Evolutionary conservation across 1,139 yeast species (phyloP).

Genomic region (Candida tetrigidarum): DNA sequence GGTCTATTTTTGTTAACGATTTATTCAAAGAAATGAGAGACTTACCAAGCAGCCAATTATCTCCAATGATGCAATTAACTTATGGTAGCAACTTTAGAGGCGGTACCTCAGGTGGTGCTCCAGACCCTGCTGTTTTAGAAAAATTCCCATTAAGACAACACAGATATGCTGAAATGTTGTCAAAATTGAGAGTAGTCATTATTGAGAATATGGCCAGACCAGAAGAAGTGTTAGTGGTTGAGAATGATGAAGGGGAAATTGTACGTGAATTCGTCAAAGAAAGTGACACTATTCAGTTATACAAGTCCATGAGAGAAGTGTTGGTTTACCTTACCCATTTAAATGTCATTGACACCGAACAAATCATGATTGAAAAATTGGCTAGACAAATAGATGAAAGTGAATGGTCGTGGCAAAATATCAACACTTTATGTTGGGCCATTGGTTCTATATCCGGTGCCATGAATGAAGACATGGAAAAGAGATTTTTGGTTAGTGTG

Average conservation of each 20-base stretch:
- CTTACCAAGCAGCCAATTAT: slow-evolving; percentile 70
- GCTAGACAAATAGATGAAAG: slow-evolving; percentile 93
- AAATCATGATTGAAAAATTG: slow-evolving; percentile 89
- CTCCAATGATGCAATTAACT: slow-evolving; percentile 76
- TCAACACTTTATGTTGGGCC: slow-evolving; percentile 98
- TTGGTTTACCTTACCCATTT: slow-evolving; percentile 93
- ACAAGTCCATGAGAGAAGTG: slow-evolving; percentile 95
- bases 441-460: slow-evolving; percentile 99
- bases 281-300: slow-evolving; percentile 93
- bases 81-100: slow-evolving; percentile 53
- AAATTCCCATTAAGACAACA: slow-evolving; percentile 87
- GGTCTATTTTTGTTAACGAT: slow-evolving; percentile 83
- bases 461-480: slow-evolving; percentile 98
- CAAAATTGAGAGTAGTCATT: slow-evolving; percentile 84
- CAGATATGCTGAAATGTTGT: slow-evolving; percentile 72
- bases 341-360: slow-evolving; percentile 92
- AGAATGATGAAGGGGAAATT: slow-evolving; percentile 98
- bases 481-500: slow-evolving; percentile 88
- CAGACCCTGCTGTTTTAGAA: slow-evolving; percentile 78
- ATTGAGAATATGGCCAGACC: slow-evolving; percentile 99
- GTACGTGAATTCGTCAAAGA: slow-evolving; percentile 97
- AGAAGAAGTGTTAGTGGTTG: slow-evolving; percentile 95
- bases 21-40: slow-evolving; percentile 86
- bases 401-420: slow-evolving; percentile 99
- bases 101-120: slow-evolving; percentile 72